Conservation (phyloP, 495 filamentous ascomycete genomes). For the Hypoxylon lenormandii region DNA sequence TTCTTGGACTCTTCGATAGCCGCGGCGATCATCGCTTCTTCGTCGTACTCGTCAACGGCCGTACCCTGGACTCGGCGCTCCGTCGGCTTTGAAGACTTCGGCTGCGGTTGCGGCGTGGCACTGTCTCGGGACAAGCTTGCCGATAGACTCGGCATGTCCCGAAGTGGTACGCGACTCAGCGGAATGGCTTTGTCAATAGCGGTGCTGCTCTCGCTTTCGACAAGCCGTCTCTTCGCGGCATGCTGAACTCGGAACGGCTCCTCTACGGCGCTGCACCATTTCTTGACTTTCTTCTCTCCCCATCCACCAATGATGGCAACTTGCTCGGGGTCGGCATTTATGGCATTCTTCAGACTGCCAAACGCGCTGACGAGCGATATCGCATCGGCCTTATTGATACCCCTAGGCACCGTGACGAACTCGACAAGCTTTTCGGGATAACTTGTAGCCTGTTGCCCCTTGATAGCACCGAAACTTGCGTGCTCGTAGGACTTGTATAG, state of each 20-base stretch:
- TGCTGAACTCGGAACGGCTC: slow-evolving; percentile 84
- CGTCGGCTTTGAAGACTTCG: slow-evolving; percentile 1
- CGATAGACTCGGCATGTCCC: slow-evolving; percentile 49
- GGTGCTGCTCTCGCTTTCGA: slow-evolving; percentile 29
- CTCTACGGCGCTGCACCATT: slow-evolving; percentile 81
- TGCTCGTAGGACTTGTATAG: slow-evolving; percentile 93
- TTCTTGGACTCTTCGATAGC: slow-evolving; percentile 57
- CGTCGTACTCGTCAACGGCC: slow-evolving; percentile 54
- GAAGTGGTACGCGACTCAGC: slow-evolving; percentile 53
- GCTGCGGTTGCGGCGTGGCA: slow-evolving; percentile 40
- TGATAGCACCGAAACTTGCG: slow-evolving; percentile 81
- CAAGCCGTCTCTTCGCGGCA: slow-evolving; percentile 67
- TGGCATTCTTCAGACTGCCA: slow-evolving; percentile 83
- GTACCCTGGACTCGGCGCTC: slow-evolving; percentile 26
- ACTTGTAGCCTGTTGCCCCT: slow-evolving; percentile 79
- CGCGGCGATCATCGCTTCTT: slow-evolving; percentile 64
- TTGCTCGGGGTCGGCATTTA: slow-evolving; percentile 89
- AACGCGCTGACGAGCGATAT: slow-evolving; percentile 87
- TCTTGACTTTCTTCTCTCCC: slow-evolving; percentile 93
- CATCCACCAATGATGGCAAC: slow-evolving; percentile 84
- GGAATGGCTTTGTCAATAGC: slow-evolving; percentile 55
- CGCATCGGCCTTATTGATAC: slow-evolving; percentile 94
- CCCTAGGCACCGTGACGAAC: slow-evolving; percentile 88
- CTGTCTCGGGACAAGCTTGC: slow-evolving; percentile 42
- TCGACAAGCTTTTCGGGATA: slow-evolving; percentile 92